A percentile compares a stretch with the other conserved stretches of the same genome.
Conservation (phyloP, 2,329 filamentous ascomycete genomes). For the Remersonia thermophila region DNA sequence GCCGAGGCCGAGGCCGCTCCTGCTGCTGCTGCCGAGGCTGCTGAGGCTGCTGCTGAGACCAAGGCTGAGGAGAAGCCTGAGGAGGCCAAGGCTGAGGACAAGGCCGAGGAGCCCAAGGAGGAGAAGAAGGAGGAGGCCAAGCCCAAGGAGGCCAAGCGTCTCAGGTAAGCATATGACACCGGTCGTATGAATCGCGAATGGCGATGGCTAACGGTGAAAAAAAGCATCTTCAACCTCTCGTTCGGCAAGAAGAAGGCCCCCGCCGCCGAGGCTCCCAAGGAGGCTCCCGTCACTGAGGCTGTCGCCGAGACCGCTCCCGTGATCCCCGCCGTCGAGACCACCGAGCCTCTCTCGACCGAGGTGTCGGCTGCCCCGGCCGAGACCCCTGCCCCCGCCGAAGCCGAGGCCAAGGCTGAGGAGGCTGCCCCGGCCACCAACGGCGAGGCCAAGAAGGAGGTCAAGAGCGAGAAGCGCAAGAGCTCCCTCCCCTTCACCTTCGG, state of each 20-base stretch:
- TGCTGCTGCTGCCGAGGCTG: constrained; percentile 30
- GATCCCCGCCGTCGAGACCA: constrained; percentile 46
- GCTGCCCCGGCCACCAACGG: constrained; percentile 32
- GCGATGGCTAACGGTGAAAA: too few species aligned
- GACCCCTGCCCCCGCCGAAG: constrained; percentile 32
- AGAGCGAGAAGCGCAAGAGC: constrained; percentile 71
- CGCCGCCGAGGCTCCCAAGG: constrained; percentile 31
- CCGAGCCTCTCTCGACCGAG: constrained; percentile 43
- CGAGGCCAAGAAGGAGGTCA: constrained; percentile 50
- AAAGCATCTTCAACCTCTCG: constrained; percentile 39
- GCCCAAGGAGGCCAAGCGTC: constrained; percentile 33
- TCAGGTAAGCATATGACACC: constrained; percentile 35
- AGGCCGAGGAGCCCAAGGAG: constrained; percentile 4
- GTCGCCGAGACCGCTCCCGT: constrained; percentile 44
- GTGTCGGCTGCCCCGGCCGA: constrained; percentile 30
- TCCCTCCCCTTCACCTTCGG: constrained; percentile 63
- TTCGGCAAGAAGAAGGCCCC: constrained; percentile 48
- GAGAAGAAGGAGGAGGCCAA: constrained; percentile 8
- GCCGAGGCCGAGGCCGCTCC: constrained; percentile 26
- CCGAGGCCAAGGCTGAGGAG: constrained; percentile 27
- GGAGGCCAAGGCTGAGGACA: background rate
- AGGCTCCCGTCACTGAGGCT: constrained; percentile 25
- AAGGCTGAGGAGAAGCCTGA: constrained; percentile 30
- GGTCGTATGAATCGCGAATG: too few species aligned
- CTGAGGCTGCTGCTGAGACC: constrained; percentile 13